Percentiles rank a stretch among this genome's conserved stretches.
phyloP scores from a whole-genome alignment of 1,284 basidiomycete species.

The Takashimella koratensis region DNA sequence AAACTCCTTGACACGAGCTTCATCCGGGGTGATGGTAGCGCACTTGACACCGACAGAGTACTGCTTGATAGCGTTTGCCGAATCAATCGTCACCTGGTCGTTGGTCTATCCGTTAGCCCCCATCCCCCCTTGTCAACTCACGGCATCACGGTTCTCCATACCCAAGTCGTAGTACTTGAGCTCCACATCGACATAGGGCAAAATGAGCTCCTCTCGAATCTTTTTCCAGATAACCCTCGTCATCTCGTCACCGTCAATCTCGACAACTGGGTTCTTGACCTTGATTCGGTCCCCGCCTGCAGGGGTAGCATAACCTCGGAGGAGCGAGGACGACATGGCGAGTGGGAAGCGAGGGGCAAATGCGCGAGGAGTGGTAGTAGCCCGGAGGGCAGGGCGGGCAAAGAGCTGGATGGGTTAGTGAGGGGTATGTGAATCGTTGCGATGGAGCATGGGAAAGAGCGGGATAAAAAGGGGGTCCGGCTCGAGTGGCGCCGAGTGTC shows the following conservation, averaged over 20 bases:
- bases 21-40: conserved; percentile 98
- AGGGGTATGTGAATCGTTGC: too few relatives aligned
- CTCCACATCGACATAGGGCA: conserved; percentile 90
- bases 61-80: conserved; percentile 82
- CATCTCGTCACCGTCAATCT: conserved; percentile 97
- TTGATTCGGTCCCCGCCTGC: conserved; percentile 54
- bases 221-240: conserved; percentile 98
- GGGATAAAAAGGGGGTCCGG: too few relatives aligned
- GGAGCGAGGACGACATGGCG: conserved; percentile 11
- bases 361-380: not conserved
- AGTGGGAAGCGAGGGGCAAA: conserved; percentile 7
- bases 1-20: conserved; percentile 68
- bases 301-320: conserved; percentile 26
- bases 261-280: conserved; percentile 88
- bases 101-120: conserved; percentile 61
- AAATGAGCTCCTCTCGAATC: conserved; percentile 94
- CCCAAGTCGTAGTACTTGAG: conserved; percentile 99
- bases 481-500: too few relatives aligned
- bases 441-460: too few relatives aligned
- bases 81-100: conserved; percentile 88
- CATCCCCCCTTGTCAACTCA: conserved; percentile 45
- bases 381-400: not conserved
- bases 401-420: not conserved
- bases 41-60: conserved; percentile 81
- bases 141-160: conserved; percentile 83